Base-by-base conservation (phyloP, 208 protist species). In the Angomonas deanei region DNA sequence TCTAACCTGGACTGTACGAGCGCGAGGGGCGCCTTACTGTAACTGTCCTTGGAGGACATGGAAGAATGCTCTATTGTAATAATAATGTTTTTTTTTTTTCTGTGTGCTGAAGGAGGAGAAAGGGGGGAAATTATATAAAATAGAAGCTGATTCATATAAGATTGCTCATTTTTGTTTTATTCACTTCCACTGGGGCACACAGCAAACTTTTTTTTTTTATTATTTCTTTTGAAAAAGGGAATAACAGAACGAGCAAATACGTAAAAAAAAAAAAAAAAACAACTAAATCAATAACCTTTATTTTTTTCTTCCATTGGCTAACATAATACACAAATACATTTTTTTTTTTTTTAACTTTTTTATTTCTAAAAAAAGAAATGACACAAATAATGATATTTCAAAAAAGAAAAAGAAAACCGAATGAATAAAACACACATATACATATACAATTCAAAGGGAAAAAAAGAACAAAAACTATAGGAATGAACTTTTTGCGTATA, bases 1-100 rank as follows among this genome's bases (percentile, higher is more conserved):
- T 64, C 60, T 13, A 72, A 61, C 10, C 88, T 76, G 13, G 76
- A 36, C 11, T 77, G 57, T 24, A 87, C 55, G 21, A 92, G 66
- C 28, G 55, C 70, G 2, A 66, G 48, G 0, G 79, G 59, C 1
- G 88, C 79, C 4, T 47, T 36, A 0, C 70, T 68, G 46, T 65
- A 59, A 17, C 48, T 68, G 28, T 42, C 34, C 10, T 42, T 42
- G 34, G 10, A n/a, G 34, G 34, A 42, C 8, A 42, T 15, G 10
- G 34, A n/a, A 42, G 10, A n/a, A 42, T 42, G 15, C 8, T 15
- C 10, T 42, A 42, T 15, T n/a, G 15, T 15, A 42, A 15, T 42
- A 42, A 15, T 15, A n/a, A 42, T 42, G 34, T 42, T 42, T 42
- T 42, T 42, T 42, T 42, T 42, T 42, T 42, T 15, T 42, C 34